Evolutionary conservation across 495 filamentous ascomycete genomes (phyloP), one percentile per base, ranked within the genome.

Genomic region (Neurospora sp.): DNA sequence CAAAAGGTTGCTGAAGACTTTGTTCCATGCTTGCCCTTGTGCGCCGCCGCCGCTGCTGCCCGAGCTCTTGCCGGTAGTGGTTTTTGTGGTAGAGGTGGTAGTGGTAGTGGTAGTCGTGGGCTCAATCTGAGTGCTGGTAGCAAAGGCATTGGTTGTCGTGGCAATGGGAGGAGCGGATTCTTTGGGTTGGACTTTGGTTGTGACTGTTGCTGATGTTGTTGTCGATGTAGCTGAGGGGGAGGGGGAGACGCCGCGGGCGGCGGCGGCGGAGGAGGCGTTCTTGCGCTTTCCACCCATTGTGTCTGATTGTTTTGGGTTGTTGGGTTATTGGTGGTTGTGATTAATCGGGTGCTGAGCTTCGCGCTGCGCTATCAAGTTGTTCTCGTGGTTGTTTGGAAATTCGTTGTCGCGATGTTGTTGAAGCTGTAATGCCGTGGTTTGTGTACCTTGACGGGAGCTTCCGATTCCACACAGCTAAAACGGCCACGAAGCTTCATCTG

Each of bases 1-100:
- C 87, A 90, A 89, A 69, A 97, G 84, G 84, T 87, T 82, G 82
- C 82, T 73, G 81, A 86, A 72, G 78, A 84, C 77, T 80, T 80
- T 73, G 76, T 84, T 76, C 77, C 78, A 79, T 65, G 69, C 73
- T 72, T 78, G 35, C 35, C 35, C 35, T 37, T 5, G 4, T 37
- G 35, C 35, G 35, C 35, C 35, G 31, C 31, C 4, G 31, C 31
- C 0, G 31, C 31, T 35, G 31, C 31, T 35, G 31, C 31, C 31
- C 31, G 31, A 35, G 31, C 31, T 35, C 31, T 35, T 35, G 31
- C 31, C 31, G 31, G 31, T 35, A 35, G 31, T 8, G 44, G 72
- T 35, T 31, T 44, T 65, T 35, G 70, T 72, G 17, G 37, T 72
- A 16, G 17, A 39, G 53, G 40, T 40, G 37, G 37, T 27, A 8